Base-by-base conservation (phyloP, 2,329 filamentous ascomycete genomes). In the Penicillium sp. region DNA sequence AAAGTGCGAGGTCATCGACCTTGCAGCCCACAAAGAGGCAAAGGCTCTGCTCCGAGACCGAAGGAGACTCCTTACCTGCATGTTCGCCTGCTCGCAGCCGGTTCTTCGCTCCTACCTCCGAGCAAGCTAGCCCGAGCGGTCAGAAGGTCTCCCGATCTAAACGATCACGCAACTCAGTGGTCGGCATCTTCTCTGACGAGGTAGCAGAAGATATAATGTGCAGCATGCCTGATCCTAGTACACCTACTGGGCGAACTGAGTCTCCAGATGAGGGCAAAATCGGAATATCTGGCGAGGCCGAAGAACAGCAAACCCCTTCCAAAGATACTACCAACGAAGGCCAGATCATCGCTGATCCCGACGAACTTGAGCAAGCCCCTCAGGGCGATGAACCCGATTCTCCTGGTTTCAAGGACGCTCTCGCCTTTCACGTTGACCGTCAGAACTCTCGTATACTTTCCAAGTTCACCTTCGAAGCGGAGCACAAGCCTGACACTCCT, bases 131-230 rank as follows among this genome's bases (percentile, higher is more conserved):
- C 51, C 72, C 74, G 19, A 72, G 66, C 34, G 64, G 65, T 12
- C 62, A 62, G 45, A 72, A 67, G 56, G 57, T 62, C 35, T 61
- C 53, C 31, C 63, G 65, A 35, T 71, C 50, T 14, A 75, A 72
- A 52, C 72, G 71, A 56, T 62, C 65, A 16, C 74, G 72, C 46
- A 71, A 72, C 46, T 69, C 72, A 12, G 67, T 67, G 8, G 65
- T 80, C 48, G 73, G 71, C 19, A 73, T 80, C 4, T 80, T 75
- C 58, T 80, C 77, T 1, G 78, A 81, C 57, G 77, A 79, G 54
- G 69, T 74, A 4, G 68, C 77, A 22, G 75, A 79, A 52, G 74
- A 77, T 27, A 74, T 74, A 7, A 75, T 79, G 68, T 63, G 73
- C 3, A 70, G 67, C 44, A 62, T 79, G 33, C 67, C 72, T 8